Evolutionary conservation across 2,329 filamentous ascomycete species (phyloP), one percentile per base, ranked within the genome.

Genomic region (Alternaria hordeiaustralica): DNA sequence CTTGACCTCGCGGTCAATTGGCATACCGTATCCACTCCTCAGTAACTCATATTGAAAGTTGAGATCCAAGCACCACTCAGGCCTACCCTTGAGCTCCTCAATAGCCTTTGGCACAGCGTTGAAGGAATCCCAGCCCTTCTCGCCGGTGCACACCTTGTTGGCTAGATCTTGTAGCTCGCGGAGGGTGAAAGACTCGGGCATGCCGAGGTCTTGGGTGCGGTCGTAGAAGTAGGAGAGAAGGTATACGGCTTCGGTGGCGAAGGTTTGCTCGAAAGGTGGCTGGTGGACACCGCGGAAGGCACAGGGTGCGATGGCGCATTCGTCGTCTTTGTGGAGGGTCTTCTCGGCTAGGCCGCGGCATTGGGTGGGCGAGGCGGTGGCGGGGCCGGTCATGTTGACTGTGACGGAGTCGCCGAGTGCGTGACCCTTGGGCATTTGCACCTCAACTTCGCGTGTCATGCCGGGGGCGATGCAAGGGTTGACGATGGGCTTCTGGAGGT

Each of bases 171-270:
- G 91, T 75, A 99, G 87, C 84, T 99, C 96, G 54, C 90, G 88
- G 33, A 99, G 84, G 1, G 94, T 97, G 82, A 98, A 99, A 6
- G 92, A 94, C 71, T 97, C 94, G n/a, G 96, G 96, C 94, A 99
- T 98, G 70, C 96, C 96, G 11, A 99, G 88, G 5, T 94, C 93
- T 79, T 92, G 88, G 23, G 92, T 96, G 75, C 96, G 94, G 84
- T 99, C 96, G 83, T 92, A 97, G 83, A 99, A 99, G 87, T 97
- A 99, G 28, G 93, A 97, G 82, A 99, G 95, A 72, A 98, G 93
- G 83, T 95, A 99, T 43, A 98, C 89, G 74, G 97, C 94, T 81
- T 98, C 95, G 67, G 87, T 87, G 25, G 92, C 85, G 75, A 99
- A 99, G 0, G 96, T 99, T 86, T 97, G 97, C 71, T 89, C 90